Evolutionary conservation across 2,329 filamentous ascomycete genomes (phyloP), one percentile per base, ranked within the genome.

Genomic region (Alternaria novae-zelandiae): DNA sequence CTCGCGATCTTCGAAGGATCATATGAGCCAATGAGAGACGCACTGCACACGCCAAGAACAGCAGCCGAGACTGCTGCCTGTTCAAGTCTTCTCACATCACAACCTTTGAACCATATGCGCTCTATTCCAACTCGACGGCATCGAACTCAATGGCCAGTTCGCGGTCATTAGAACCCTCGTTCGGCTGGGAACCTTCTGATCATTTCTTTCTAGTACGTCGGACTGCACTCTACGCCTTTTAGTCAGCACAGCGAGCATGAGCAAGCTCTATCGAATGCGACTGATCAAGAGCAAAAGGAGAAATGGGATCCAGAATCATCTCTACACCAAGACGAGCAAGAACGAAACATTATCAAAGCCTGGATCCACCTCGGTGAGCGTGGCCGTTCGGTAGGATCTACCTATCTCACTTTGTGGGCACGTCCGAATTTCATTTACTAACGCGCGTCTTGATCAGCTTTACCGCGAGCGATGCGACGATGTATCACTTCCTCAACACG

Each of bases 251-350:
- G 17, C 49, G 20, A 41, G 36, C 36, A n/a, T 2, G 36, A 41
- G 8, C 17, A 51, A 36, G 49, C 25, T 32, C 28, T 13, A 20
- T 23, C 4, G 20, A 45, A 45, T 5, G 49, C 21, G 43, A 13
- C 43, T 60, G n/a, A 60, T 21, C 23, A 10, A 17, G 25, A 15
- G 10, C 6, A 43, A 49, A 20, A 55, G 50, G 57, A 55, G 13
- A 59, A 55, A 9, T 55, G 50, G 57, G 57, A 49, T n/a, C 23
- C 43, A 28, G 23, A 55, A n/a, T 55, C 30, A n/a, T 21, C 50
- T 17, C 28, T 49, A 4, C 17, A 30, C 57, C 43, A 60, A 43
- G 44, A 55, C n/a, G 43, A 13, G 44, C 57, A 55, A 55, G 57
- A 55, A 49, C 23, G 43, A 7, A 25, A 10, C 4, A 17, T 55